These are phyloP conservation scores for Pinus albicaulis DNA, from an alignment of 75 land plant species.

Conservation along the genomic window DNA sequence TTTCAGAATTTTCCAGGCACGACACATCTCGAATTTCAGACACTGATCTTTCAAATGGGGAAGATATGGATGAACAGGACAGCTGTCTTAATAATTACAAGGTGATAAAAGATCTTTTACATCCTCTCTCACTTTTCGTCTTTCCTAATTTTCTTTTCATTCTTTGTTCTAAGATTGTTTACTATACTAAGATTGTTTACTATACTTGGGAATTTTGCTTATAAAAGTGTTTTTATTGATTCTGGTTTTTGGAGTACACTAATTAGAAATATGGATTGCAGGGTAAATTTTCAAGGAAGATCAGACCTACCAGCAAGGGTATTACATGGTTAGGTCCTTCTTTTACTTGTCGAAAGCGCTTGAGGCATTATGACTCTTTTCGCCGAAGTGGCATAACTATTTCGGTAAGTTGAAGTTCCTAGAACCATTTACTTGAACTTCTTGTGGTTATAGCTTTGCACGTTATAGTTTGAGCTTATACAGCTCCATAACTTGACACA, in stretches of 20 bases:
- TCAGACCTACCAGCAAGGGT: slow-evolving; percentile 21
- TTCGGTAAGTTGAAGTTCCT: neutral
- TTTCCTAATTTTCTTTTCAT: neutral
- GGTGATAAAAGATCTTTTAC: slow-evolving; percentile 11
- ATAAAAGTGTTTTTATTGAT: neutral
- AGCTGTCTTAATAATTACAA: slow-evolving; percentile 9
- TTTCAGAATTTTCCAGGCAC: slow-evolving; percentile 35
- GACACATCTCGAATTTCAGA: slow-evolving; percentile 20
- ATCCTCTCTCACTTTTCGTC: neutral
- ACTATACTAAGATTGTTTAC: too few relatives aligned
- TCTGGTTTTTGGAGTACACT: neutral
- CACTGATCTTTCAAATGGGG: slow-evolving; percentile 13
- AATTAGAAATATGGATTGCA: slow-evolving; percentile 9
- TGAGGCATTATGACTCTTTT: slow-evolving; percentile 77
- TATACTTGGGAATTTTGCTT: neutral
- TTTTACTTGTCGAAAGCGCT: slow-evolving; percentile 67
- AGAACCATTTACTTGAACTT: neutral
- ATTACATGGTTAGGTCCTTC: slow-evolving; percentile 74
- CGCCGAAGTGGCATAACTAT: slow-evolving; percentile 44
- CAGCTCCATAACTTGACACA: neutral
- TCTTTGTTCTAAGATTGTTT: neutral
- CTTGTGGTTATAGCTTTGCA: neutral
- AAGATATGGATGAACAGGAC: slow-evolving; percentile 20
- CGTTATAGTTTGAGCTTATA: slow-evolving; percentile 5
- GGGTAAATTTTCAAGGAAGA: slow-evolving; percentile 28